Evolutionary conservation across 805 yeast species (phyloP).

Genomic region (Zygoascus flipseniorum): DNA sequence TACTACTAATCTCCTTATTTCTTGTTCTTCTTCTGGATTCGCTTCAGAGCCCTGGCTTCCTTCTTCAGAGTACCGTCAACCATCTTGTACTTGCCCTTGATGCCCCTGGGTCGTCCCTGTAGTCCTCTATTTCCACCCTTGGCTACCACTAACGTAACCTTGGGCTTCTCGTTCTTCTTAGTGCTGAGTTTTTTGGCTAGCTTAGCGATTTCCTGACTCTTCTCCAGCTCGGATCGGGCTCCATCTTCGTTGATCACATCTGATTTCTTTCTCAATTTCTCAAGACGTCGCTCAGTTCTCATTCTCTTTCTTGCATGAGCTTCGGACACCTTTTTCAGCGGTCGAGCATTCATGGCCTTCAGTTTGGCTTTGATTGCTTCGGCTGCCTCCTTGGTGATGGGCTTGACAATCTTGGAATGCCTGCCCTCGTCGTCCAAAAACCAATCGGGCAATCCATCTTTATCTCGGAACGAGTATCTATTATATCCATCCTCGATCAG

Average conservation of each 20-base stretch:
- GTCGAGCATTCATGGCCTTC: slow-evolving; percentile 87
- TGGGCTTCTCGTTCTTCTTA: slow-evolving; percentile 63
- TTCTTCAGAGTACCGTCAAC: slow-evolving; percentile 98
- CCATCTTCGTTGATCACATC: slow-evolving; percentile 83
- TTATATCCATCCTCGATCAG: slow-evolving; percentile 89
- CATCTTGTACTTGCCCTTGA: slow-evolving; percentile 97
- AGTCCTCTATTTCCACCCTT: slow-evolving; percentile 76
- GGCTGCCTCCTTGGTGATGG: slow-evolving; percentile 92
- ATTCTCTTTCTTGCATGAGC: slow-evolving; percentile 94
- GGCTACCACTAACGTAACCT: slow-evolving; percentile 85
- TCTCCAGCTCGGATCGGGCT: slow-evolving; percentile 83
- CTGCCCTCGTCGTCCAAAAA: slow-evolving; percentile 83
- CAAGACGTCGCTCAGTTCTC: slow-evolving; percentile 82
- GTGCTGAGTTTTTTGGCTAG: slow-evolving; percentile 74
- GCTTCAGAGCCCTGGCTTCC: slow-evolving; percentile 85
- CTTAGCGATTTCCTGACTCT: slow-evolving; percentile 84
- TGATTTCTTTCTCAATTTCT: slow-evolving; percentile 84
- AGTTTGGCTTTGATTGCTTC: slow-evolving; percentile 66
- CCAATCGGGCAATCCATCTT: slow-evolving; percentile 94
- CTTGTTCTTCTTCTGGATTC: slow-evolving; percentile 74
- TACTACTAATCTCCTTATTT: slow-evolving; percentile 35
- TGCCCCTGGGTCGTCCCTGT: slow-evolving; percentile 93
- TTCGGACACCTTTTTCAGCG: slow-evolving; percentile 96
- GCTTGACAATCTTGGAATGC: slow-evolving; percentile 77
- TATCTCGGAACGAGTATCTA: slow-evolving; percentile 84